Evolutionary conservation across 192 early-diverging fungal genomes (phyloP), one percentile per base, ranked within the genome.

Genomic region (Spizellomyces sp.): DNA sequence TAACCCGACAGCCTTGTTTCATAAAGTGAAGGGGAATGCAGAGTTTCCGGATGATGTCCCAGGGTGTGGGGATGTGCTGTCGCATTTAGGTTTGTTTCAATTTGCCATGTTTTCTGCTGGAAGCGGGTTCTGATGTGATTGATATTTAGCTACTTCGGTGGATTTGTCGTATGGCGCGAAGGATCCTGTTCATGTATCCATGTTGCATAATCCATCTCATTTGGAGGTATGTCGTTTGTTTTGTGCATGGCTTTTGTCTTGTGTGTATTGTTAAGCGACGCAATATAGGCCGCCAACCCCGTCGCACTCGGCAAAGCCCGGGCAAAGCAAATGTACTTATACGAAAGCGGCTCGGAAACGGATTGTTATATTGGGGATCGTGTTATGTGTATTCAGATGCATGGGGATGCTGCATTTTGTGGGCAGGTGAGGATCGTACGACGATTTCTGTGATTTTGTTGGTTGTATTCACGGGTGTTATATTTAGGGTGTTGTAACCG

Each of bases 151-250:
- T 22, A 91, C 81, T 69, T 90, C 91, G 44, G 90, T 92, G 58
- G 90, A 86, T 70, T 79, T 98, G 43, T 82, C 88, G 50, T 96
- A 86, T 21, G 79, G 81, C 41, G 81, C 75, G 15, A 76, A 87
- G 45, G 5, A 22, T 6, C 82, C 87, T 1, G 72, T 97, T 17
- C 88, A 94, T 60, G 91, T 96, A 6, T 93, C 94, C 2, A 84
- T 97, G 83, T 79, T 97, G n/a, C 93, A 93, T 81, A 98, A 98
- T 79, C 96, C 96, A 10, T 97, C 95, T 5, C 96, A 98, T 75
- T 81, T 98, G n/a, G 96, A 86, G 69, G 27, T 36, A 36, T 36
- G 27, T 36, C 3, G 69, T 74, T 64, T 27, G 4, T 64, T 64
- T n/a, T 2, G 15, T 9, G 27, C 27, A 36, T 36, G 27, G 27